Conservation (phyloP, 176 grass and related monocot species). For the Pontederia paniculata region DNA sequence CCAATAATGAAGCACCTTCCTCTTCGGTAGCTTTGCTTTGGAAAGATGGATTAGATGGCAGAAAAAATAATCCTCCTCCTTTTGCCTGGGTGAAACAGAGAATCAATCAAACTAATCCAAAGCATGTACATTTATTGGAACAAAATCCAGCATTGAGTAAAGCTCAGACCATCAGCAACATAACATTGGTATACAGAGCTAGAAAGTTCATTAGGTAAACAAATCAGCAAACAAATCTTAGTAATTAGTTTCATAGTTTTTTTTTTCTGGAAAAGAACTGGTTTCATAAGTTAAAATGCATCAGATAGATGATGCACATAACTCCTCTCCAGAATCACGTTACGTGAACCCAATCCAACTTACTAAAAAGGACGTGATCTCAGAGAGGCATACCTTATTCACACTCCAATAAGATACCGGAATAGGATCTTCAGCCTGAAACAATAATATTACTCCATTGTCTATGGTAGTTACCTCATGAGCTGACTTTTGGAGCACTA, state of each 20-base stretch:
- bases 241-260: too few relatives aligned
- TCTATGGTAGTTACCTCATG: constrained; percentile 21
- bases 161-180: neutral
- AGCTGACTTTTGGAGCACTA: constrained; percentile 35
- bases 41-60: constrained; percentile 30
- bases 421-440: constrained; percentile 49
- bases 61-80: constrained; percentile 57
- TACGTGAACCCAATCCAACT: neutral
- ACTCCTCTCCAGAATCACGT: too few relatives aligned
- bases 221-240: too few relatives aligned
- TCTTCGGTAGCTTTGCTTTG: constrained; percentile 19
- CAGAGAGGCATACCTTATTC: constrained; percentile 49
- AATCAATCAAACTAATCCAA: neutral
- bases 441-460: constrained; percentile 69
- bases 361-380: constrained; percentile 4
- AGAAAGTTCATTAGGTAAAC: too few relatives aligned
- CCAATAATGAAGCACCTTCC: constrained; percentile 26
- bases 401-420: constrained; percentile 60
- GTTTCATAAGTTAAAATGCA: too few relatives aligned
- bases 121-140: neutral
- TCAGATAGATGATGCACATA: too few relatives aligned
- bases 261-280: too few relatives aligned
- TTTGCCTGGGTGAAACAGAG: constrained; percentile 36
- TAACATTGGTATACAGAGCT: neutral
- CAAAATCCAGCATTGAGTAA: neutral